Percentiles rank a stretch among this genome's conserved stretches.
Conservation (phyloP, 805 yeast species). For the Cephaloascus albidus region DNA sequence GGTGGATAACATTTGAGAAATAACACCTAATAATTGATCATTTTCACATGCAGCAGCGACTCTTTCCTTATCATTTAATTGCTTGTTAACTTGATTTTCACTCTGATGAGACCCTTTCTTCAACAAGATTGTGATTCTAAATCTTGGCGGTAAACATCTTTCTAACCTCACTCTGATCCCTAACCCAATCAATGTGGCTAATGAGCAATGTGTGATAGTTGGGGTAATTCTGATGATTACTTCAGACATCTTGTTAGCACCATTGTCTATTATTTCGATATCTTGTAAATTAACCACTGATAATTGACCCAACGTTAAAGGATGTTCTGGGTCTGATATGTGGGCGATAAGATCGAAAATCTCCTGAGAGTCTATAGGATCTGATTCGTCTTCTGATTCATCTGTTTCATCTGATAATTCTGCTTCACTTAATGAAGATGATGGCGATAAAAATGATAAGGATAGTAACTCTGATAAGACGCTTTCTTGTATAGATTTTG, state of each 20-base stretch:
- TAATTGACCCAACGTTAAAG: slow-evolving; percentile 85
- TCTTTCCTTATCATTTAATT: slow-evolving; percentile 92
- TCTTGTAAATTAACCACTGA: slow-evolving; percentile 86
- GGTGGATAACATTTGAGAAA: slow-evolving; percentile 83
- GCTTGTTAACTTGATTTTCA: slow-evolving; percentile 93
- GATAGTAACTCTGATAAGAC: slow-evolving; percentile 17
- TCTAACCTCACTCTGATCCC: slow-evolving; percentile 91
- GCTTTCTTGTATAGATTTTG: too few relatives aligned
- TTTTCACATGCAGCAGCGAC: slow-evolving; percentile 99
- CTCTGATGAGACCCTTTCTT: slow-evolving; percentile 94
- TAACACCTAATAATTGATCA: slow-evolving; percentile 82
- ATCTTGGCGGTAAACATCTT: slow-evolving; percentile 78
- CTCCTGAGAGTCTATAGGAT: slow-evolving; percentile 81
- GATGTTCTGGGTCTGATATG: slow-evolving; percentile 96
- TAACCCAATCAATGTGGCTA: slow-evolving; percentile 91
- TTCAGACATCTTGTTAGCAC: slow-evolving; percentile 53
- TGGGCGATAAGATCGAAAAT: slow-evolving; percentile 78
- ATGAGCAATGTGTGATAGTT: slow-evolving; percentile 93
- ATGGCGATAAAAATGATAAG: slow-evolving; percentile 15
- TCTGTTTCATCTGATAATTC: slow-evolving; percentile 4
- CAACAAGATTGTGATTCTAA: slow-evolving; percentile 66
- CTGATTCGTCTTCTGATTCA: slow-evolving; percentile 32
- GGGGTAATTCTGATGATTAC: slow-evolving; percentile 86
- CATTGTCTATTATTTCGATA: slow-evolving; percentile 58
- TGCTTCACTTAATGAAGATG: slow-evolving; percentile 1